Base-by-base conservation (phyloP, 805 yeast genomes). In the Pichia paraexigua region DNA sequence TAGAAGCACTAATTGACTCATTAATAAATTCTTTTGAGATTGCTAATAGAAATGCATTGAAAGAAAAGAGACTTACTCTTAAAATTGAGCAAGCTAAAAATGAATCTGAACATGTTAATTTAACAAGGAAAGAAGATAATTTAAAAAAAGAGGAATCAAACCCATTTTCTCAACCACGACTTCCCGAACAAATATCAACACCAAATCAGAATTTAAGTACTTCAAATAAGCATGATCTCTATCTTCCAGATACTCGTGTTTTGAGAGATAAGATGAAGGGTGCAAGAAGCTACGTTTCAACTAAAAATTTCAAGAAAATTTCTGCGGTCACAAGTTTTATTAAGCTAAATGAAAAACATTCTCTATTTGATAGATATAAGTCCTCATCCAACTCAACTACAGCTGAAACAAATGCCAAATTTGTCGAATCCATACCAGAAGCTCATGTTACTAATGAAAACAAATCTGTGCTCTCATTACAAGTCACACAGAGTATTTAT, bases 401-500 rank as follows among this genome's bases (percentile, higher is more conserved):
- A 18, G 37, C 24, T 8, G 44, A 41, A 15, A 4, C 18, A 1
- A 41, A 35, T 18, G 40, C 18, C 13, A 15, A 30, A 30, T 30
- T 30, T 30, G 35, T 30, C 12, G 35, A 30, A 30, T 30, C 35
- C 7, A 13, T 52, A 15, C n/a, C 49, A 7, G 49, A 41, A 24
- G 43, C 24, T 41, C 58, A 30, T 13, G 35, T 30, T 13, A 30
- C 35, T 13, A 30, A 61, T 25, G 55, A 53, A 24, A 52, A 48
- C 5, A 55, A 51, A 28, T 30, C 39, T 21, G 20, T 56, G 17
- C 56, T 77, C 44, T 71, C 73, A 30, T 62, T 83, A 8, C 59
- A 68, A 17, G 69, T 73, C 25, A 81, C 87, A 2, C 91, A 87
- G 56, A 69, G 73, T 3, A 77, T 87, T 51, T 70, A 89, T 41